Evolutionary conservation across 257 asterid species (phyloP).

Genomic region (Solanum acaule): DNA sequence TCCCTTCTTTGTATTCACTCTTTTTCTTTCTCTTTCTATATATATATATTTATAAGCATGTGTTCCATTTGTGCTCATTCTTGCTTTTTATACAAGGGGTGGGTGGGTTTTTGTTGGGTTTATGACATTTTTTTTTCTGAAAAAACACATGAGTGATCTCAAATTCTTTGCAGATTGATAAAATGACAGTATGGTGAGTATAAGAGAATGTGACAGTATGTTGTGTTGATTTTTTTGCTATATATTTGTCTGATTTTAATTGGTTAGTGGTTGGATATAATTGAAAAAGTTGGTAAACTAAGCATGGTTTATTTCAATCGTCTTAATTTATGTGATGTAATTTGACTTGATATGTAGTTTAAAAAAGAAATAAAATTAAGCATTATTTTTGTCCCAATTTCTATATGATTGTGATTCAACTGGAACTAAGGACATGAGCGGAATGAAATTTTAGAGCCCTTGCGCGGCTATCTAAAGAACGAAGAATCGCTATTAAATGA

Average conservation of each 20-base stretch:
- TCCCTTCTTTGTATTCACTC: background rate
- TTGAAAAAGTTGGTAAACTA: background rate
- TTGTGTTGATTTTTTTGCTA: background rate
- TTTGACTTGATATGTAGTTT: background rate
- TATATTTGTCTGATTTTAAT: background rate
- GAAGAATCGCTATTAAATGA: background rate
- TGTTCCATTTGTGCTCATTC: background rate
- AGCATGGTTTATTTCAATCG: too few species aligned
- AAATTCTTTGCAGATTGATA: background rate
- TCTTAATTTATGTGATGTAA: background rate
- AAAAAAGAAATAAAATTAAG: too few species aligned
- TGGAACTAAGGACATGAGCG: rapidly evolving
- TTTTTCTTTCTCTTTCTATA: background rate
- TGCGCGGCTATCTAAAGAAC: too few species aligned
- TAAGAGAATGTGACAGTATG: background rate
- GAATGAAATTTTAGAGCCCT: background rate
- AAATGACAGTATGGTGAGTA: background rate
- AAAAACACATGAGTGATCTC: background rate
- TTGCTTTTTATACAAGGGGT: background rate
- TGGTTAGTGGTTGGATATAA: background rate
- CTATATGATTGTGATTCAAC: background rate
- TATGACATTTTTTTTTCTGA: background rate
- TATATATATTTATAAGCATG: background rate
- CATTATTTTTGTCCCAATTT: too few species aligned
- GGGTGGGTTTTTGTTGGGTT: background rate